phyloP scores from a whole-genome alignment of 2,329 filamentous ascomycete genomes.

The Diaporthe citrichinensis region DNA sequence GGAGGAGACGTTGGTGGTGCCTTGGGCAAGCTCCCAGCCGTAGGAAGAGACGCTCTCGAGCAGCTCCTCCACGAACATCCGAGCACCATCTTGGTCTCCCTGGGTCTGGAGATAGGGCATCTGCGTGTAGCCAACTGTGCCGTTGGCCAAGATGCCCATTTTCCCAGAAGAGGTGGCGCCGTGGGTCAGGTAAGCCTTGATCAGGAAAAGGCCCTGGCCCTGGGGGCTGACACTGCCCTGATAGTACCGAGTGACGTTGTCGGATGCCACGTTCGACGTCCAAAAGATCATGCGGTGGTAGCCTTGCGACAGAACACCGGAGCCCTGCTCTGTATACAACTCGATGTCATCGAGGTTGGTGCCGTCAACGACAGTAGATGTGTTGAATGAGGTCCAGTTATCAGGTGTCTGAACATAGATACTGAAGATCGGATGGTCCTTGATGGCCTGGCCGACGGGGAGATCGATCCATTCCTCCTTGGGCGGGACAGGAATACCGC shows the following conservation, averaged over 20 bases:
- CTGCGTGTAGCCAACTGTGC: conserved; percentile 56
- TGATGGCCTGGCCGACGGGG: conserved; percentile 42
- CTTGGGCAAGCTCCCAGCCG: conserved; percentile 11
- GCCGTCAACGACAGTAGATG: conserved; percentile 5
- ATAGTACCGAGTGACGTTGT: conserved; percentile 48
- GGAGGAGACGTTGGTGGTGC: not conserved
- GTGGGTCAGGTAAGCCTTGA: conserved; percentile 65
- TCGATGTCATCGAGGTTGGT: conserved; percentile 45
- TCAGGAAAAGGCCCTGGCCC: conserved; percentile 58
- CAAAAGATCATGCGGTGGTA: conserved; percentile 62
- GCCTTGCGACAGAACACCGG: conserved; percentile 59
- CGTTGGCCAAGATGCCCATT: conserved; percentile 56
- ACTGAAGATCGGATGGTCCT: conserved; percentile 44
- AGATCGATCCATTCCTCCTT: conserved; percentile 45
- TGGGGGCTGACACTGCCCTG: conserved; percentile 53
- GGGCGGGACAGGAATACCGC: conserved; percentile 38
- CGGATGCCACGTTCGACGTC: conserved; percentile 55
- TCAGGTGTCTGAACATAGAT: conserved; percentile 39
- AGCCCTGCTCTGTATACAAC: conserved; percentile 50
- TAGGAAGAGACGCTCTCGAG: conserved; percentile 46
- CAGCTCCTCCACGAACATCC: conserved; percentile 46
- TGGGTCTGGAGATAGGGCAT: conserved; percentile 52
- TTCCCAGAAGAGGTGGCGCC: conserved; percentile 63
- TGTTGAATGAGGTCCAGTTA: conserved; percentile 26
- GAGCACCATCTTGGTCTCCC: conserved; percentile 47